Conservation (phyloP, 179 eudicot species). For the Beta lomatogona region DNA sequence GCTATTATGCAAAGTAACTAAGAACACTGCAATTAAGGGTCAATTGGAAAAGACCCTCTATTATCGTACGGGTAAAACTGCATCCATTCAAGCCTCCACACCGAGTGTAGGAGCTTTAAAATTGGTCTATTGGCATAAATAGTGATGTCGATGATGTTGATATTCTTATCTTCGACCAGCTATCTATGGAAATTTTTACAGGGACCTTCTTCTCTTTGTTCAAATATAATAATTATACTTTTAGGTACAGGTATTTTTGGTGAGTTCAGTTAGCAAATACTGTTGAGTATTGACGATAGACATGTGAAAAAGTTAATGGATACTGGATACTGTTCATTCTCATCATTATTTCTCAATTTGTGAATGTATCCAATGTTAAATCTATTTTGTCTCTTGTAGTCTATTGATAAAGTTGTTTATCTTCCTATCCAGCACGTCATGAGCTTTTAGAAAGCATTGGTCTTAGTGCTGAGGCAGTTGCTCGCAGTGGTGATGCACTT, state of each 20-base stretch:
- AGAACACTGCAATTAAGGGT: background rate
- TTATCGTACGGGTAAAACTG: too few relatives aligned
- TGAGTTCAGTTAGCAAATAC: background rate
- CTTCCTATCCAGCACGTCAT: constrained; percentile 60
- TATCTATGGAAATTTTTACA: background rate
- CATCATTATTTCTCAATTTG: background rate
- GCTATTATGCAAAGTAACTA: background rate
- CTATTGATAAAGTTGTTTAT: background rate
- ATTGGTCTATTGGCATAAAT: background rate
- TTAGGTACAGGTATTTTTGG: background rate
- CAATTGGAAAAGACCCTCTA: background rate
- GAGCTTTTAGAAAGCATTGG: constrained; percentile 79
- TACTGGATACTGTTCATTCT: background rate
- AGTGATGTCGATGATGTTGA: background rate
- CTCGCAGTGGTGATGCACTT: constrained; percentile 75
- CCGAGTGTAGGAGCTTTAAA: background rate
- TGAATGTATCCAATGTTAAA: background rate
- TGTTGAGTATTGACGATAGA: background rate
- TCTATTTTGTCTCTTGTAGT: background rate
- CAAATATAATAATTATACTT: too few relatives aligned
- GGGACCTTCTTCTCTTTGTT: background rate
- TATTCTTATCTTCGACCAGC: background rate
- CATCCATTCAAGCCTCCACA: background rate
- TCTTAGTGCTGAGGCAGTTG: constrained; percentile 66
- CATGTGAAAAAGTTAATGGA: background rate